Conservation (phyloP, 805 yeast genomes). For the Maudiozyma pseudohumilis region DNA sequence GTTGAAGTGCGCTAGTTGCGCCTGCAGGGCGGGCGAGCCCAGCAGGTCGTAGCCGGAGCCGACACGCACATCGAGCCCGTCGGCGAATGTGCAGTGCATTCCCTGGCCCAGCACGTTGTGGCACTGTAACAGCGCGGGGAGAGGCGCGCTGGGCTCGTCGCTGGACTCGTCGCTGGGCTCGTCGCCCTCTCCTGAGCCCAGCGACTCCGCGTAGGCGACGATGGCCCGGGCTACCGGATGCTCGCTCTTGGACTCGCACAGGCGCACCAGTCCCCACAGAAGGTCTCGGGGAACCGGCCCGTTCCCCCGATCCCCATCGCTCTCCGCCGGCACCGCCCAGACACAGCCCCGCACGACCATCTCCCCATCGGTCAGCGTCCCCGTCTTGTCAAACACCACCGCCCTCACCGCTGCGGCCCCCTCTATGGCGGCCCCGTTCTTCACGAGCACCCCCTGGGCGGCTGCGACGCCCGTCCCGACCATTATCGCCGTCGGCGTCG, state of each 20-base stretch:
- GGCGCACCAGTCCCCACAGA: constrained; percentile 6
- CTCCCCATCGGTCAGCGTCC: constrained; percentile 81
- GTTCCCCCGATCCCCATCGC: constrained; percentile 9
- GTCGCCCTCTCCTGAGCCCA: neutral
- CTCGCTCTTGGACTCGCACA: constrained; percentile 3
- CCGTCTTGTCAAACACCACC: constrained; percentile 81
- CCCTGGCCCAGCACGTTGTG: constrained; percentile 34
- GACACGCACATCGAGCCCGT: constrained; percentile 30
- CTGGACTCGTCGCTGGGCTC: neutral
- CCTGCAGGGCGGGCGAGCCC: constrained; percentile 10
- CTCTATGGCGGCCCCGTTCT: constrained; percentile 88
- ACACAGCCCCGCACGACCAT: no score
- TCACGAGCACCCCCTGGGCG: constrained; percentile 73
- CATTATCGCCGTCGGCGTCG: constrained; percentile 98
- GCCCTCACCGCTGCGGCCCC: constrained; percentile 38
- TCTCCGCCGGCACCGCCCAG: no score
- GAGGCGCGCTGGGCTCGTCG: neutral
- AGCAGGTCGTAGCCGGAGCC: constrained; percentile 43
- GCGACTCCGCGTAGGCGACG: neutral
- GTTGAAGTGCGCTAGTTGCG: constrained; percentile 14
- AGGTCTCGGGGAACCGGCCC: neutral
- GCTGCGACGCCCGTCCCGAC: constrained; percentile 98
- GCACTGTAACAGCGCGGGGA: constrained; percentile 6
- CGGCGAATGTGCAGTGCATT: constrained; percentile 12
- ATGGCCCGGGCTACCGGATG: constrained; percentile 17